Evolutionary conservation across 805 yeast species (phyloP), one percentile per base, ranked within the genome.

Genomic region (Groenewaldozyma tartarivorans): DNA sequence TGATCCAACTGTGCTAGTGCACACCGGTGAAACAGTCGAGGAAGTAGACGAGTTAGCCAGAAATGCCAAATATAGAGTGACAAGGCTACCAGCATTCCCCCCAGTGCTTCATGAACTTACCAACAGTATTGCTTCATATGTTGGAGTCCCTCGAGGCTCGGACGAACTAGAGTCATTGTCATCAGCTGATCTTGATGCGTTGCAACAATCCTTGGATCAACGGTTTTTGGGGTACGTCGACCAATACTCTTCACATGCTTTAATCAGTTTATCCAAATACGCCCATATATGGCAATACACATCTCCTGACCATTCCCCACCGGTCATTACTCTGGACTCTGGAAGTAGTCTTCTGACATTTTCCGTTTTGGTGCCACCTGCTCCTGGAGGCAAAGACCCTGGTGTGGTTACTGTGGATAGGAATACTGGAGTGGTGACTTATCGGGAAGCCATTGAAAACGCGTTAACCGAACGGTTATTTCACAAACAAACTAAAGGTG

Each of bases 361-460:
- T 41, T 83, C 81, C 1, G 66, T 72, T 4, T 57, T 83, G 29
- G 74, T 83, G 1, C 54, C 68, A 7, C 79, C 90, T 3, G 59
- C 75, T 4, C 71, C 73, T 3, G 76, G 78, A 2, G 53, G 62
- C 18, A 45, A 55, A 2, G 69, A 68, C 39, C 90, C 94, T 0
- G 95, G 95, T 6, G 60, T 86, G 31, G 77, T 81, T 4, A 71
- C 80, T 4, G 67, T 84, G 17, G 75, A 79, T 52, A 65, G 79
- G 1, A 56, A 66, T 16, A 51, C 75, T 0, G 94, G 95, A 0
- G 54, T 58, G 16, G 59, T 82, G 36, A 69, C 71, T 20, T 87
- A 79, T 58, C 81, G 80, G 63, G 94, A 84, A 53, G 74, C 84
- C 40, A 75, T 85, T 9, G 79, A 75, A 47, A 74, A 74, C 44